A percentile compares a stretch with the other conserved stretches of the same genome.
These are phyloP conservation scores for Paraphaeosphaeria minitans DNA, from an alignment of 2,329 filamentous ascomycete genomes.

Conservation along the genomic window DNA sequence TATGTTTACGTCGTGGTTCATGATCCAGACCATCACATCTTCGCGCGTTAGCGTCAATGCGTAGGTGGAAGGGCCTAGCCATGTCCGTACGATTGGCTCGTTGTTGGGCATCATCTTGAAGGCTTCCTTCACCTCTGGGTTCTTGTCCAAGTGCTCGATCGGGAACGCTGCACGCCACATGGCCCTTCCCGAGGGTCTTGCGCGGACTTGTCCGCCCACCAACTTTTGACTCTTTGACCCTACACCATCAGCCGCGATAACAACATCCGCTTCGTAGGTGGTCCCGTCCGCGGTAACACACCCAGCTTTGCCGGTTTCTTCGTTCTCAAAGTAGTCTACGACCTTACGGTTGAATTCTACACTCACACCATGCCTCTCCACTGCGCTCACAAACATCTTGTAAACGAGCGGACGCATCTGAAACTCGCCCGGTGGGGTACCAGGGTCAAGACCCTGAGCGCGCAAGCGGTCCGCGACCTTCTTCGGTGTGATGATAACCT, in stretches of 20 bases:
- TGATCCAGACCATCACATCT: slow-evolving; percentile 57
- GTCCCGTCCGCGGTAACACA: slow-evolving; percentile 48
- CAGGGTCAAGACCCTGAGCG: slow-evolving; percentile 51
- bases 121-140: slow-evolving; percentile 54
- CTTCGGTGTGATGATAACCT: slow-evolving; percentile 55
- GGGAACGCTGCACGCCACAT: slow-evolving; percentile 51
- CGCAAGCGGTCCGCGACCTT: slow-evolving; percentile 58
- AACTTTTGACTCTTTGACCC: slow-evolving; percentile 53
- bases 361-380: slow-evolving; percentile 52
- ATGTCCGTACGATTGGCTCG: slow-evolving; percentile 54
- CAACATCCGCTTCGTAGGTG: slow-evolving; percentile 49
- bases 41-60: slow-evolving; percentile 53
- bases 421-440: slow-evolving; percentile 59
- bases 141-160: slow-evolving; percentile 51
- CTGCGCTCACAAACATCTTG: slow-evolving; percentile 59
- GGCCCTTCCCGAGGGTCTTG: slow-evolving; percentile 45
- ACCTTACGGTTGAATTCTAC: slow-evolving; percentile 51
- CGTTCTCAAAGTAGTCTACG: slow-evolving; percentile 53
- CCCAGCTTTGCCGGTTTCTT: slow-evolving; percentile 43
- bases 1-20: slow-evolving; percentile 53
- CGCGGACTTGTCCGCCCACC: slow-evolving; percentile 52
- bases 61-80: slow-evolving; percentile 52
- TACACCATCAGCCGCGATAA: slow-evolving; percentile 50
- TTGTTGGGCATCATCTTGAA: slow-evolving; percentile 51
- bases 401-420: slow-evolving; percentile 63